A percentile compares a stretch with the other conserved stretches of the same genome.
Evolutionary conservation across 257 asterid genomes (phyloP).

Genomic region (Perilla frutescens): DNA sequence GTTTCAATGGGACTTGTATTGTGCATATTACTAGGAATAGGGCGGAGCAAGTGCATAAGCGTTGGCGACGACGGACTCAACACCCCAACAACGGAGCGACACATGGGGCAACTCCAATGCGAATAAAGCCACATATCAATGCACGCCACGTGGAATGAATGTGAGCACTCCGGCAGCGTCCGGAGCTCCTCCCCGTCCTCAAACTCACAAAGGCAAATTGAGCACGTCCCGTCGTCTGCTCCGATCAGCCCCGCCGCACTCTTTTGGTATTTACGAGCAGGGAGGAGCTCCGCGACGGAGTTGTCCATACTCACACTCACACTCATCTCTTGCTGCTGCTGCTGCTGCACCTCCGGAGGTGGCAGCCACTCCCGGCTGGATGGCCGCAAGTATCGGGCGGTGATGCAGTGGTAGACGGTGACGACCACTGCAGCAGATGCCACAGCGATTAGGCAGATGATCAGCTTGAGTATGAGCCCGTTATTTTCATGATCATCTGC

Average conservation of each 20-base stretch:
- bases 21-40: conserved; percentile 3
- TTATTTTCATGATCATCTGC: conserved; percentile 18
- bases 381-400: conserved; percentile 9
- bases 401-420: conserved; percentile 37
- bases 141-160: conserved; percentile 40
- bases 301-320: conserved; percentile 28
- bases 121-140: conserved; percentile 46
- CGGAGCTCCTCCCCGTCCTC: conserved; percentile 39
- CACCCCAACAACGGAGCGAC: conserved; percentile 34
- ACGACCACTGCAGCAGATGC: conserved; percentile 33
- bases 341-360: conserved; percentile 9
- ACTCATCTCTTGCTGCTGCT: conserved; percentile 4
- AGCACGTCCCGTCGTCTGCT: conserved; percentile 27
- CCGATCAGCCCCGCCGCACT: neutral
- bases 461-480: conserved; percentile 30
- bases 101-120: conserved; percentile 40
- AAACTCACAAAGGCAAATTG: conserved; percentile 37
- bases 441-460: conserved; percentile 31
- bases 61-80: conserved; percentile 13
- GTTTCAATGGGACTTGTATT: neutral
- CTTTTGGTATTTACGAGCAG: conserved; percentile 18
- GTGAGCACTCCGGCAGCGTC: conserved; percentile 36
- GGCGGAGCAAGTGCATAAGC: conserved; percentile 34
- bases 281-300: conserved; percentile 42
- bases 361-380: conserved; percentile 17